phyloP scores from a whole-genome alignment of 2,329 filamentous ascomycete genomes.

The Sclerotiophoma versabilis region DNA sequence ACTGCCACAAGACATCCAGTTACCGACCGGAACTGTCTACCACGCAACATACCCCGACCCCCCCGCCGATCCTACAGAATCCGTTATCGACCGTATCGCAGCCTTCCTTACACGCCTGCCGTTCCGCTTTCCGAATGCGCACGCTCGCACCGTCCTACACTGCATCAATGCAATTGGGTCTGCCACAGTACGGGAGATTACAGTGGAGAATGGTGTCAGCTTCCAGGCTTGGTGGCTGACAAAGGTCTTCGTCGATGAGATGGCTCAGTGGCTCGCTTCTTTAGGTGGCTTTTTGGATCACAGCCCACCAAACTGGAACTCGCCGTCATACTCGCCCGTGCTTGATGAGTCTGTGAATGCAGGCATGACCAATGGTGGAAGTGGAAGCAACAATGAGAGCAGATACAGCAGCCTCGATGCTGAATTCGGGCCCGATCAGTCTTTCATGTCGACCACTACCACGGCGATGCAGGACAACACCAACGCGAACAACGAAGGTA shows the following conservation, averaged over 20 bases:
- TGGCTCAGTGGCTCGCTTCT: slow-evolving; percentile 88
- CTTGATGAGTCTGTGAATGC: slow-evolving; percentile 40
- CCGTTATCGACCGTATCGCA: slow-evolving; percentile 81
- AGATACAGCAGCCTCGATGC: slow-evolving; percentile 49
- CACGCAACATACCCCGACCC: slow-evolving; percentile 35
- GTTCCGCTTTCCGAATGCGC: slow-evolving; percentile 74
- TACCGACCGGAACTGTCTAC: slow-evolving; percentile 63
- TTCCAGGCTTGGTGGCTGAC: slow-evolving; percentile 96
- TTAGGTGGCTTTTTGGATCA: slow-evolving; percentile 84
- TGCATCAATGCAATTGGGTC: slow-evolving; percentile 79
- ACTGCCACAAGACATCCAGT: slow-evolving; percentile 68
- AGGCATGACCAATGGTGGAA: slow-evolving; percentile 43
- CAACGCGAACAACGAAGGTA: slow-evolving; percentile 39
- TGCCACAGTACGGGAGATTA: slow-evolving; percentile 80
- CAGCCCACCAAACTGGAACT: slow-evolving; percentile 39
- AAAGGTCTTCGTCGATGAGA: slow-evolving; percentile 95
- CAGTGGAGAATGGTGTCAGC: slow-evolving; percentile 77
- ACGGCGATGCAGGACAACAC: slow-evolving; percentile 33
- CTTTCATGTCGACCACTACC: slow-evolving; percentile 42
- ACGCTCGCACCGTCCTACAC: slow-evolving; percentile 75
- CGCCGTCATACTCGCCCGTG: slow-evolving; percentile 37
- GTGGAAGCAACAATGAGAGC: slow-evolving; percentile 49
- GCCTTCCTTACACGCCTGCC: slow-evolving; percentile 74
- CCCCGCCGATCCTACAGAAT: slow-evolving; percentile 40
- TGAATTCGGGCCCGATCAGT: slow-evolving; percentile 45